Percentiles rank a stretch among this genome's conserved stretches.
Conservation (phyloP, 1,284 basidiomycete species). For the Ganoderma leucocontextum region DNA sequence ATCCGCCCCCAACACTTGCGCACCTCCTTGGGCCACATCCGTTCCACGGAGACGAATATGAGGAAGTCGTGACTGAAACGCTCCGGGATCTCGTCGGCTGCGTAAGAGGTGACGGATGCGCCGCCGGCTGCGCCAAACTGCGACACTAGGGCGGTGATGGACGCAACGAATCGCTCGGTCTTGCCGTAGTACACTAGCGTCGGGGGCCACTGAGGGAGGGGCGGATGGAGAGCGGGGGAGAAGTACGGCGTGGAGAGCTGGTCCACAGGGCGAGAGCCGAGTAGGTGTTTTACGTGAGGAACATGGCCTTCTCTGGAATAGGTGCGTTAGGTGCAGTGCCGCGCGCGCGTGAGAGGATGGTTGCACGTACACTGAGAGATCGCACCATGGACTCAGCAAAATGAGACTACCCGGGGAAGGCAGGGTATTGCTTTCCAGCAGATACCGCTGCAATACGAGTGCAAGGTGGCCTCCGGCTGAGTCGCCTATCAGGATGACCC, state of each 20-base stretch:
- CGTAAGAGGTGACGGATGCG: conserved; percentile 12
- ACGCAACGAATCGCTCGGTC: conserved; percentile 21
- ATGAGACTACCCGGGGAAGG: conserved; percentile 22
- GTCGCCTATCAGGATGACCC: conserved; percentile 28
- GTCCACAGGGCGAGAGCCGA: conserved; percentile 14
- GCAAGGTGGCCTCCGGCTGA: conserved; percentile 31
- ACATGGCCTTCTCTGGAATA: conserved; percentile 16
- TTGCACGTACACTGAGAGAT: conserved; percentile 24
- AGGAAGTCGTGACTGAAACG: conserved; percentile 31
- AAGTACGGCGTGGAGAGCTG: conserved; percentile 24
- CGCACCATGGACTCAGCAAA: conserved; percentile 32
- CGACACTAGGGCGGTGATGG: conserved; percentile 17
- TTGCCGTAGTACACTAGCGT: conserved; percentile 29
- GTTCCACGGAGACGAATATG: conserved; percentile 21
- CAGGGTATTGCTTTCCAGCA: conserved; percentile 14
- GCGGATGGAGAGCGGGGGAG: conserved; percentile 25
- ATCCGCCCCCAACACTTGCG: conserved; percentile 25
- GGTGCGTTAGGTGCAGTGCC: not conserved
- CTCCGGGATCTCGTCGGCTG: conserved; percentile 23
- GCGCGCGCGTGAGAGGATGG: not conserved
- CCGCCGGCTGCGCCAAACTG: conserved; percentile 11
- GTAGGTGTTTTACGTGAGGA: conserved; percentile 14
- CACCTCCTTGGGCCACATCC: conserved; percentile 28
- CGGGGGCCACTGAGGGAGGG: conserved; percentile 24
- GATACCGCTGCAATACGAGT: conserved; percentile 27